phyloP scores from a whole-genome alignment of 1,139 yeast species.

The Yamadazyma conglobata region DNA sequence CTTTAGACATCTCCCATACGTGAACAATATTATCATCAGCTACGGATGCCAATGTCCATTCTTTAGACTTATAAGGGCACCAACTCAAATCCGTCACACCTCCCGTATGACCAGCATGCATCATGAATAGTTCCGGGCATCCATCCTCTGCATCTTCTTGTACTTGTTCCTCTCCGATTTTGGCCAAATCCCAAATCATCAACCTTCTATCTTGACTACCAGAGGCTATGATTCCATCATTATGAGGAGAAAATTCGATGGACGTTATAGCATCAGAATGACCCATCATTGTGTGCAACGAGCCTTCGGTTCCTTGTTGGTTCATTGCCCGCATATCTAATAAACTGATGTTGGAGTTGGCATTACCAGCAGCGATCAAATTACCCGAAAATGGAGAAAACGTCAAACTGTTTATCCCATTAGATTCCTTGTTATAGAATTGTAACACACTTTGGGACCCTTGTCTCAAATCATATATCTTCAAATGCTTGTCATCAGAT shows the following conservation, averaged over 20 bases:
- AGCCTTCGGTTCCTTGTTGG: constrained; percentile 26
- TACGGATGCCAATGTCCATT: constrained; percentile 71
- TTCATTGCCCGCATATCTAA: constrained; percentile 63
- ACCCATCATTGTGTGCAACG: constrained; percentile 70
- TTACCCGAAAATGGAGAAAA: constrained; percentile 61
- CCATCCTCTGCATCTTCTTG: constrained; percentile 81
- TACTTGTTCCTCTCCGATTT: constrained; percentile 75
- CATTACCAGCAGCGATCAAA: constrained; percentile 64
- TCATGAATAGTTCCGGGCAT: constrained; percentile 75
- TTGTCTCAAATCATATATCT: constrained; percentile 41
- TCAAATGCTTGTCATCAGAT: constrained; percentile 57
- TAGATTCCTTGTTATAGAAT: constrained; percentile 30
- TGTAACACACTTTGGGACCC: constrained; percentile 22
- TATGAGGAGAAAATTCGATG: constrained; percentile 68
- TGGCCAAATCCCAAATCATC: constrained; percentile 69
- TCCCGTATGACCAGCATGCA: constrained; percentile 86
- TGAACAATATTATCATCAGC: constrained; percentile 79
- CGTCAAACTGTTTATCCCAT: constrained; percentile 58
- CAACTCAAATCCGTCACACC: constrained; percentile 69
- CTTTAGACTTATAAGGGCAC: constrained; percentile 63
- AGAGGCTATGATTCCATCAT: constrained; percentile 69
- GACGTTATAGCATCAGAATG: constrained; percentile 68
- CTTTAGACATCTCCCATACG: constrained; percentile 64
- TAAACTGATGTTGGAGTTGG: constrained; percentile 61
- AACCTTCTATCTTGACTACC: constrained; percentile 71